Conservation (phyloP, 805 yeast genomes). For the Kuraishia capsulata region DNA sequence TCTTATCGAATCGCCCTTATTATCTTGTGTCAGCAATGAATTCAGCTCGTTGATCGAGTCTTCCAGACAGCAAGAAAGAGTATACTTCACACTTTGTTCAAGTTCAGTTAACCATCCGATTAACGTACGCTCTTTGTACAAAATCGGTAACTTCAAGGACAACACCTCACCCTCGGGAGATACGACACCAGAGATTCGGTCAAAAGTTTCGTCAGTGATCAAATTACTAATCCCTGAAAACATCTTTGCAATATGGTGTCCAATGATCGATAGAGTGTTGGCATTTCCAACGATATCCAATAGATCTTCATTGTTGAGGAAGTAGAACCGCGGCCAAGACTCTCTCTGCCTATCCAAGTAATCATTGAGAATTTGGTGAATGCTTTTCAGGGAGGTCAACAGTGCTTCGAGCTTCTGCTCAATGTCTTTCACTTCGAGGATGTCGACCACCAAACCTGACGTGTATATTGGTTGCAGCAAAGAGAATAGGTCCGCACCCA, state of each 20-base stretch:
- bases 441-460: conserved; percentile 44
- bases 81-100: conserved; percentile 40
- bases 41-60: background rate
- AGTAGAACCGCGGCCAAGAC: conserved; percentile 72
- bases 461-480: conserved; percentile 41
- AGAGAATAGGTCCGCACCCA: conserved; percentile 52
- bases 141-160: conserved; percentile 30
- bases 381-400: conserved; percentile 44
- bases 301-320: conserved; percentile 85
- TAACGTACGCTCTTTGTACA: conserved; percentile 30
- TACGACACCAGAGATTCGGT: conserved; percentile 32
- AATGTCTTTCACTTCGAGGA: conserved; percentile 40
- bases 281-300: conserved; percentile 72
- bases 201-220: conserved; percentile 15
- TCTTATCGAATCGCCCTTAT: conserved; percentile 17
- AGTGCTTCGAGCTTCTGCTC: conserved; percentile 36
- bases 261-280: conserved; percentile 32
- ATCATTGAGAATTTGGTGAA: conserved; percentile 61
- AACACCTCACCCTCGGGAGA: conserved; percentile 66
- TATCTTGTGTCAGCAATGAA: background rate
- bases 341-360: conserved; percentile 76
- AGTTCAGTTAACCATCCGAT: conserved; percentile 56
- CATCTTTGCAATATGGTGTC: conserved; percentile 60
- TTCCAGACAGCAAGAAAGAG: conserved; percentile 31
- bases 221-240: conserved; percentile 54